These are phyloP conservation scores for Yarrowia yakushimensis DNA, from an alignment of 805 yeast genomes.

Conservation along the genomic window DNA sequence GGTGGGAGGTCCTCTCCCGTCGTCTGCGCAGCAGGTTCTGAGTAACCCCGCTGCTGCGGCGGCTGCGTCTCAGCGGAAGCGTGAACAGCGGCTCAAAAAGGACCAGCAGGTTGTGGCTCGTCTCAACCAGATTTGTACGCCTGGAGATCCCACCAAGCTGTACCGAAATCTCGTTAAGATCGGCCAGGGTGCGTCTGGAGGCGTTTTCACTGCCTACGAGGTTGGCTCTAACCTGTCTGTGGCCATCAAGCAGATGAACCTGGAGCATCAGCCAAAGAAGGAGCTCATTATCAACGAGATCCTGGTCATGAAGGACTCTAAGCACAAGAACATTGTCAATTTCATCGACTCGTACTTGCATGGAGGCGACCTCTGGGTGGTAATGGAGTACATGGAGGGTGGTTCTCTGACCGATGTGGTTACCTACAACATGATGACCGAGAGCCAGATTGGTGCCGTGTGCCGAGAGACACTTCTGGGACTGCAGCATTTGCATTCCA, in stretches of 20 bases:
- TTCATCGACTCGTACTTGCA: slow-evolving; percentile 80
- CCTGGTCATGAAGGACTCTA: slow-evolving; percentile 92
- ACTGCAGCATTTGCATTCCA: slow-evolving; percentile 78
- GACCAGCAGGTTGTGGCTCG: slow-evolving; percentile 70
- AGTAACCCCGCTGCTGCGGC: slow-evolving; percentile 30
- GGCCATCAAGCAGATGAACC: slow-evolving; percentile 95
- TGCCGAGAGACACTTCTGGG: slow-evolving; percentile 89
- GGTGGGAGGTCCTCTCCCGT: slow-evolving; percentile 29
- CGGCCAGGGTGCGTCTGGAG: slow-evolving; percentile 98
- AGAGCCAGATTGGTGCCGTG: slow-evolving; percentile 92
- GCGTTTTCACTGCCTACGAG: slow-evolving; percentile 78
- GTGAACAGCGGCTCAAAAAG: slow-evolving; percentile 71
- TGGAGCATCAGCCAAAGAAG: slow-evolving; percentile 86
- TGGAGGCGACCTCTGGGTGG: slow-evolving; percentile 90
- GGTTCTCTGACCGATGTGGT: slow-evolving; percentile 95
- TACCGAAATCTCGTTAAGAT: slow-evolving; percentile 53
- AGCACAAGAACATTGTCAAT: slow-evolving; percentile 91
- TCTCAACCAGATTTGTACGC: slow-evolving; percentile 71
- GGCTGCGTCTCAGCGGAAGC: slow-evolving; percentile 42
- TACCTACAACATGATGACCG: slow-evolving; percentile 83
- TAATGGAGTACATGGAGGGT: slow-evolving; percentile 99
- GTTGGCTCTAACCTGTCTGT: slow-evolving; percentile 59
- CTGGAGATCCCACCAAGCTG: slow-evolving; percentile 73
- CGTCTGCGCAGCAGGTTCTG: slow-evolving; percentile 16
- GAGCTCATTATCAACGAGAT: slow-evolving; percentile 95